These are phyloP conservation scores for Phytophthora pseudosyringae DNA, from an alignment of 352 stramenopile genomes.

Conservation along the genomic window DNA sequence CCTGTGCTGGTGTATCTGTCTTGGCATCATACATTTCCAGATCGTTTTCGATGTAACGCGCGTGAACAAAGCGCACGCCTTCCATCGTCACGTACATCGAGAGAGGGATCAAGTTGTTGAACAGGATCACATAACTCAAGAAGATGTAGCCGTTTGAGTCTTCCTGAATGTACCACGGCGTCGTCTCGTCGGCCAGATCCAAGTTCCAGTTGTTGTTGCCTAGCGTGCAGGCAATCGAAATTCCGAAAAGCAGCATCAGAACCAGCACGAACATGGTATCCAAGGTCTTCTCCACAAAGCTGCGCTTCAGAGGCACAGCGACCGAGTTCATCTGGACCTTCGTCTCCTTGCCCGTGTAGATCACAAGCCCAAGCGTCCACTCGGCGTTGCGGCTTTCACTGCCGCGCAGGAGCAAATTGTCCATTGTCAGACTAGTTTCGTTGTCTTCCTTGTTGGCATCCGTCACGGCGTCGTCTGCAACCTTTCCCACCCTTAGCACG, in stretches of 20 bases:
- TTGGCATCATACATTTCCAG: constrained; percentile 82
- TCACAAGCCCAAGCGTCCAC: constrained; percentile 86
- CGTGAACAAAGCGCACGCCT: constrained; percentile 87
- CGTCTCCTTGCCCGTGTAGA: constrained; percentile 86
- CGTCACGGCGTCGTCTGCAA: constrained; percentile 8
- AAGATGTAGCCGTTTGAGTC: constrained; percentile 88
- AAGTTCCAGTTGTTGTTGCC: constrained; percentile 89
- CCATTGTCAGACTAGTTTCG: constrained; percentile 79
- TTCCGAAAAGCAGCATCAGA: constrained; percentile 85
- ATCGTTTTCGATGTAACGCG: constrained; percentile 87
- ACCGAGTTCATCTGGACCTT: constrained; percentile 90
- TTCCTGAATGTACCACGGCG: constrained; percentile 75
- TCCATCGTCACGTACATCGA: constrained; percentile 93
- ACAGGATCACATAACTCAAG: constrained; percentile 90
- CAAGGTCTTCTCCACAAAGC: constrained; percentile 87
- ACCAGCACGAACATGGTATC: constrained; percentile 91
- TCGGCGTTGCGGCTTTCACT: constrained; percentile 87
- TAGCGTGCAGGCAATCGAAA: constrained; percentile 83
- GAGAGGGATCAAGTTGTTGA: constrained; percentile 90
- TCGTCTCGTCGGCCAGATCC: constrained; percentile 51
- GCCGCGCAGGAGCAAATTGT: constrained; percentile 87
- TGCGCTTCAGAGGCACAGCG: constrained; percentile 83
- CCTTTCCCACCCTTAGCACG: constrained; percentile 55
- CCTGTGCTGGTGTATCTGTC: constrained; percentile 77
- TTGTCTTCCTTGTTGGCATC: constrained; percentile 33